Evolutionary conservation across 768 basidiomycete species (phyloP), one percentile per base, ranked within the genome.

Genomic region (Chiua virens): DNA sequence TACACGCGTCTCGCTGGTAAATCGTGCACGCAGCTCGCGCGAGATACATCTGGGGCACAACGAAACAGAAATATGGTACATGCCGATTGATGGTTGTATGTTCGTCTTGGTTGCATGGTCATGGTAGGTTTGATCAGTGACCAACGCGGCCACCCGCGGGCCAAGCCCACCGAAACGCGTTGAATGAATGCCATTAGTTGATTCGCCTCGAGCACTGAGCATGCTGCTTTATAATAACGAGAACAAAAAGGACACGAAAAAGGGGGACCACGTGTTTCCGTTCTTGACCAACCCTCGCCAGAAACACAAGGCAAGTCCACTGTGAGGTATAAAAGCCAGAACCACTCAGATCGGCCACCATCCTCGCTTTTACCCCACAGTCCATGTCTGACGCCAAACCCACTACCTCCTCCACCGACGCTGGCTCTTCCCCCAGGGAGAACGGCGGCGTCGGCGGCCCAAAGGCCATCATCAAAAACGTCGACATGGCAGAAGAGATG

Each of bases 401-500:
- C 50, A 80, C 77, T 23, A 78, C 83, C 39, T 68, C 79, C 28
- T 79, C 82, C 52, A 76, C 78, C 61, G 82, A 86, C 58, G 71
- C 77, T 48, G 71, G 71, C 55, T 75, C 79, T 43, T 66, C 68
- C 35, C 68, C 77, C 39, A 70, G 62, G 60, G 74, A 75, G 49
- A 63, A 64, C 49, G 61, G 59, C 42, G 68, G 75, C 60, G 56
- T 63, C 37, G 50, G 55, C 15, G 76, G 77, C 34, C 81, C 85
- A 53, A 94, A 93, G 68, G 92, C 93, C 54, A 86, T 90, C 75
- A 92, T 98, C 66, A 97, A 97, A 75, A 93, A 89, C 65, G 92
- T 95, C 55, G 95, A 98, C 73, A 97, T 97, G 94, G 80, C 75
- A 62, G 93, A 97, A 61, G 92, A 96, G 67, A 89, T 97, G 92